Percentiles rank a stretch among this genome's conserved stretches.
Evolutionary conservation across 2,329 filamentous ascomycete genomes (phyloP).

Genomic region (Xenoacremonium recifei): DNA sequence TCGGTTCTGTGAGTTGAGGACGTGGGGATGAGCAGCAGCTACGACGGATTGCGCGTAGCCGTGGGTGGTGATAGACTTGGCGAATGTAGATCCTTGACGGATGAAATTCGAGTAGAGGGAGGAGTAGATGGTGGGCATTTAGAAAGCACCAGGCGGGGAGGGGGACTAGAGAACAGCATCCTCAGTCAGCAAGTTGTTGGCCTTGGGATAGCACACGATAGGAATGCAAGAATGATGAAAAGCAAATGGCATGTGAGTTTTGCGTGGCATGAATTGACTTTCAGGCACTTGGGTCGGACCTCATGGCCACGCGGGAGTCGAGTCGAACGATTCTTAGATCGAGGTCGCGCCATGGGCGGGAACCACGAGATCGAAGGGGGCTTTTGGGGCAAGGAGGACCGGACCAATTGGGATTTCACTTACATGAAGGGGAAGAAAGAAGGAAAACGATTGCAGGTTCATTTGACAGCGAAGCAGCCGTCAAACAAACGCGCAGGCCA

Average conservation of each 20-base stretch:
- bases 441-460: conserved; percentile 81
- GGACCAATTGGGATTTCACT: conserved; percentile 35
- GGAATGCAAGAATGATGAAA: too few relatives aligned
- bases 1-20: conserved; percentile 70
- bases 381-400: conserved; percentile 19
- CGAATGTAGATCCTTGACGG: conserved; percentile 82
- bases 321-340: conserved; percentile 28
- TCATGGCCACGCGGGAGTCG: conserved; percentile 5
- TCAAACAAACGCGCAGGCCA: conserved; percentile 84
- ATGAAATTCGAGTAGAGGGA: conserved; percentile 77
- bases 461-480: conserved; percentile 88
- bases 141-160: conserved; percentile 67
- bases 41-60: conserved; percentile 98
- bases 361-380: conserved; percentile 21
- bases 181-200: conserved; percentile 22
- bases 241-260: neutral
- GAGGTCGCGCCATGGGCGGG: conserved; percentile 18
- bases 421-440: conserved; percentile 63
- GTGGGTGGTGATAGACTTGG: conserved; percentile 94
- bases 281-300: neutral
- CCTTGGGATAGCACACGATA: too few relatives aligned
- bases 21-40: conserved; percentile 81
- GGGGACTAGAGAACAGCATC: conserved; percentile 43
- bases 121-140: conserved; percentile 82
- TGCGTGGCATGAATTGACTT: neutral